Base-by-base conservation (phyloP, 2,329 filamentous ascomycete genomes). In the Fusarium citri region DNA sequence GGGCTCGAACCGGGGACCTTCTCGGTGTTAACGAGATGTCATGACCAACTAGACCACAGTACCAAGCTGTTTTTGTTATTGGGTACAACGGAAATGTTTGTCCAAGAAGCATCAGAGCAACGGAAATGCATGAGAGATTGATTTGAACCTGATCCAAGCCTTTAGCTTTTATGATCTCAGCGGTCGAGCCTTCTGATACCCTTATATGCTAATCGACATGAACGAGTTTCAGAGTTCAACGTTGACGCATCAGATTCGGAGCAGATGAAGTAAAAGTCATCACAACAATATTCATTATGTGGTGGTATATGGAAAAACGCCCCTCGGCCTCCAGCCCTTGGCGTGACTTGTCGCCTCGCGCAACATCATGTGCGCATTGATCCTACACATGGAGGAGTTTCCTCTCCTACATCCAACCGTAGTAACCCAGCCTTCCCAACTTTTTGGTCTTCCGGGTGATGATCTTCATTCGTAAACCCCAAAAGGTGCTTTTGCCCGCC, bases 271-370 rank as follows among this genome's bases (percentile, higher is more conserved):
- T 4, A 16, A 3, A 11, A 55, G 41, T 45, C 55, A 48, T 68
- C 34, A 63, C 59, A 69, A 53, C 64, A 23, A 41, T 42, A 55
- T 71, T 70, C 67, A 66, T 71, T 70, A 59, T 61, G 68, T 66
- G 68, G 59, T 71, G 67, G 64, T 71, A 66, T 70, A 55, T 60
- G 70, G 43, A 20, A 56, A 64, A 58, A 55, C 60, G 28, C 56
- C 12, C 23, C 25, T 56, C 31, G 43, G 25, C 54, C 43, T 42
- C 34, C 53, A 26, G 53, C 47, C 60, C 61, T 62, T 43, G 59
- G 47, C 57, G 46, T 55, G 42, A 42, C 59, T 49, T 25, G n/a
- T 58, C 54, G 59, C 30, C 45, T 59, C 40, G 9, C 46, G 42
- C 53, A 45, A 43, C 55, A 46, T 53, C 46, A 55, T 59, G 66